Evolutionary conservation across 306 rosid genomes (phyloP), one percentile per base, ranked within the genome.

Genomic region (Trifolium subterraneum): DNA sequence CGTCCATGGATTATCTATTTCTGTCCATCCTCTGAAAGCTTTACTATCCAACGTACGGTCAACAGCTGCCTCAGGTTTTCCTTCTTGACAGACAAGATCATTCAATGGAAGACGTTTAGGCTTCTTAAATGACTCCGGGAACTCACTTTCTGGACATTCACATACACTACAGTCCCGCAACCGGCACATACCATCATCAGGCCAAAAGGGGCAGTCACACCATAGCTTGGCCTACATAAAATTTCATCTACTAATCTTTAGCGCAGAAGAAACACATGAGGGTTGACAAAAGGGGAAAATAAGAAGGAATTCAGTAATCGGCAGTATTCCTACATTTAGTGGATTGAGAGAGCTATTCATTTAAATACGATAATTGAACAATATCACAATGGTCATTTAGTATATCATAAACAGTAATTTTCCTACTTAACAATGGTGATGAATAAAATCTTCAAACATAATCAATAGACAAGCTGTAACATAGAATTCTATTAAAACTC

Each of bases 171-270:
- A 94, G 67, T 94, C 99, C 74, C 97, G 87, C 90, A 94, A 80
- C 60, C 88, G 89, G 79, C 99, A 94, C 99, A 94, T 94, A 38
- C 99, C 99, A 81, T 94, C 99, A 36, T 94, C 97, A 23, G 96
- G 99, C 99, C 99, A 94, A 76, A 91, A 94, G 22, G 96, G 99
- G 80, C 99, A 94, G 84, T 94, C 93, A 31, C 99, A 94, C 99
- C 97, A 90, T 44, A 94, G 82, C 80, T 94, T 94, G 16, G 58
- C 98, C 99, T 92, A 41, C 45, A 58, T 50, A 67, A 69, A 27
- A 74, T 66, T 62, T 73, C 64, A 38, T 27, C 45, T 7, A 77
- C 45, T 7, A 77, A 50, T 62, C 62, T 68, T 82, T 61, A 71
- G 55, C 18, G 18, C 27, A 68, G 20, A 48, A 13, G 50, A 44